A percentile compares a stretch with the other conserved stretches of the same genome.
Evolutionary conservation across 179 eudicot species (phyloP).

Genomic region (Spinacia oleracea): DNA sequence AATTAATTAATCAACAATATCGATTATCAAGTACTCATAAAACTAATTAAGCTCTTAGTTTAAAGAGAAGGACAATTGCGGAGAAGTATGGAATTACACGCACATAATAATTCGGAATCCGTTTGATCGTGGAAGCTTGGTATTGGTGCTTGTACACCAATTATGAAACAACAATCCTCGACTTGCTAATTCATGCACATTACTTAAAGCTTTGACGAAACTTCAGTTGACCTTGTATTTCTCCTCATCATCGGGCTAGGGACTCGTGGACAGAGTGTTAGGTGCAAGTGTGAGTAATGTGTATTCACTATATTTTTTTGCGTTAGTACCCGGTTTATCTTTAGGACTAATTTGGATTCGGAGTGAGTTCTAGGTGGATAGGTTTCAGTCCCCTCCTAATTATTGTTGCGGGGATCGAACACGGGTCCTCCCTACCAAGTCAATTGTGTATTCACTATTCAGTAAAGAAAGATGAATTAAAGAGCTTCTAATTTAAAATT

Average conservation of each 20-base stretch:
- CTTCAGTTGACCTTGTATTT: neutral
- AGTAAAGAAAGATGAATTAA: no score
- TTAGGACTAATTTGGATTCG: no score
- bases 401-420: no score
- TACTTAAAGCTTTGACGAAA: neutral
- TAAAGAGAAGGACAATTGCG: conserved; percentile 15
- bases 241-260: neutral
- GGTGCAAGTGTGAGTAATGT: no score
- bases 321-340: no score
- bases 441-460: no score
- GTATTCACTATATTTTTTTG: no score
- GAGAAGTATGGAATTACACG: neutral
- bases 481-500: no score
- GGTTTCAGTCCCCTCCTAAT: no score
- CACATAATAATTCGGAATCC: neutral
- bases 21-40: no score
- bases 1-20: neutral
- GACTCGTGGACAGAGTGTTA: neutral
- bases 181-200: conserved; percentile 13
- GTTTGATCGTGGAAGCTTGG: conserved; percentile 25
- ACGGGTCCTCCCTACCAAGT: no score
- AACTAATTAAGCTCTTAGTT: neutral
- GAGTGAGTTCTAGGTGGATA: no score
- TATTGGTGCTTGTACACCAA: conserved; percentile 23
- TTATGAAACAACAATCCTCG: conserved; percentile 23